Evolutionary conservation across 768 basidiomycete species (phyloP).

Genomic region (Pisolithus microcarpus): DNA sequence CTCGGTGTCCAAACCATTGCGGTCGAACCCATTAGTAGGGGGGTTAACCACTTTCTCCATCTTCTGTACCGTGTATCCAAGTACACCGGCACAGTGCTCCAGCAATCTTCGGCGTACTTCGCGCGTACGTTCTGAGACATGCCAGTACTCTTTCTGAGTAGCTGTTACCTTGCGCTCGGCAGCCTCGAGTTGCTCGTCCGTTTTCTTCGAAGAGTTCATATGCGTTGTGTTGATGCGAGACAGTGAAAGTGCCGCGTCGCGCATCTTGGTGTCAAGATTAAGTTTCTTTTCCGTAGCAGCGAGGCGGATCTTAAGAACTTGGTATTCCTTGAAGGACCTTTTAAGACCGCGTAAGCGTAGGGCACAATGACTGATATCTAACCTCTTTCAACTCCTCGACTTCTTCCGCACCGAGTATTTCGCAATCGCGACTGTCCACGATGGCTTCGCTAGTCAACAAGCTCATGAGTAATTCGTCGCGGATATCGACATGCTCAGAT

Average conservation of each 20-base stretch:
- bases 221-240: conserved; percentile 55
- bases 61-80: conserved; percentile 60
- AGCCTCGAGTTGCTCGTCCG: conserved; percentile 61
- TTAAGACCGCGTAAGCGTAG: conserved; percentile 8
- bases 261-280: conserved; percentile 76
- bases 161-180: conserved; percentile 68
- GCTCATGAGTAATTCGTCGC: conserved; percentile 83
- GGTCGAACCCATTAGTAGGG: conserved; percentile 19
- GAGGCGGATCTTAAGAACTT: conserved; percentile 57
- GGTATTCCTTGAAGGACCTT: conserved; percentile 53
- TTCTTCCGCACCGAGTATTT: conserved; percentile 68
- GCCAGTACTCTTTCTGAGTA: conserved; percentile 66
- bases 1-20: conserved; percentile 44
- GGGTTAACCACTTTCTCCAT: conserved; percentile 51
- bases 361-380: conserved; percentile 23
- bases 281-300: conserved; percentile 68
- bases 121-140: conserved; percentile 54
- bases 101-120: conserved; percentile 60
- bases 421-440: conserved; percentile 80
- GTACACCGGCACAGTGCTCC: conserved; percentile 78
- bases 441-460: conserved; percentile 90
- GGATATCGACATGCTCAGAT: conserved; percentile 44
- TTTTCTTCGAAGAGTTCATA: conserved; percentile 55
- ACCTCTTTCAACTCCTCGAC: conserved; percentile 69
- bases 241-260: conserved; percentile 75